phyloP scores from a whole-genome alignment of 192 early-diverging fungal genomes.

The Coemansia sp. region DNA sequence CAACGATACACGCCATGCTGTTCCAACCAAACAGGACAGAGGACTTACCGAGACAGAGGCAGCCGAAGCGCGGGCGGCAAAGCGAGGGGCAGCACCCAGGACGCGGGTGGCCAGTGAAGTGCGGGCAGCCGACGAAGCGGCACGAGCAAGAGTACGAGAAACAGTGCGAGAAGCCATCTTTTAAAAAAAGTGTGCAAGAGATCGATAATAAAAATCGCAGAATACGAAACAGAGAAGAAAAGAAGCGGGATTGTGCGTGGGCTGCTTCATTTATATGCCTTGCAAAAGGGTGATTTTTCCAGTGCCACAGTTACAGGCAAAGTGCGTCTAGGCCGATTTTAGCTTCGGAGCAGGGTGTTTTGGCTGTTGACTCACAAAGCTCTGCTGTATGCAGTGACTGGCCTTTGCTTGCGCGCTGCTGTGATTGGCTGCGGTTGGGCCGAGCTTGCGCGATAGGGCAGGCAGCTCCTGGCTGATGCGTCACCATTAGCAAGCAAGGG shows the following conservation, averaged over 20 bases:
- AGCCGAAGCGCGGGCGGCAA: constrained; percentile 46
- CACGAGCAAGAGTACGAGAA: constrained; percentile 43
- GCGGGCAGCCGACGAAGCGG: constrained; percentile 40
- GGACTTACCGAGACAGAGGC: constrained; percentile 33
- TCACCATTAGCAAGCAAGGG: too few relatives aligned
- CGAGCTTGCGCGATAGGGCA: not conserved
- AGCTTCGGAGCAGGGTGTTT: constrained; percentile 4
- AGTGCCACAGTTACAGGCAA: not conserved
- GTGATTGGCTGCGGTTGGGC: not conserved
- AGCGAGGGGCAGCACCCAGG: constrained; percentile 49
- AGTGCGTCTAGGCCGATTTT: not conserved
- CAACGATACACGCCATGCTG: not conserved
- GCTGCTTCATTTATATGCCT: too few relatives aligned
- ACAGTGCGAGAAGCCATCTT: constrained; percentile 51
- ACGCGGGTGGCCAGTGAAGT: constrained; percentile 39
- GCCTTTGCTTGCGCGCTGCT: constrained; percentile 4
- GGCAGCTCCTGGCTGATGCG: too few relatives aligned
- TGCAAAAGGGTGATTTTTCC: too few relatives aligned
- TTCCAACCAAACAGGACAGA: not conserved
- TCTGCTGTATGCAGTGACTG: not conserved
- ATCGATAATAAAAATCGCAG: not conserved
- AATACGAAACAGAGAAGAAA: constrained; percentile 4
- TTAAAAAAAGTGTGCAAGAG: constrained; percentile 2
- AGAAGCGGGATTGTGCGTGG: too few relatives aligned
- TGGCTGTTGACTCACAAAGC: constrained; percentile 6